Evolutionary conservation across 352 stramenopile species (phyloP), one percentile per base, ranked within the genome.

Genomic region (Globisporangium viniferum): DNA sequence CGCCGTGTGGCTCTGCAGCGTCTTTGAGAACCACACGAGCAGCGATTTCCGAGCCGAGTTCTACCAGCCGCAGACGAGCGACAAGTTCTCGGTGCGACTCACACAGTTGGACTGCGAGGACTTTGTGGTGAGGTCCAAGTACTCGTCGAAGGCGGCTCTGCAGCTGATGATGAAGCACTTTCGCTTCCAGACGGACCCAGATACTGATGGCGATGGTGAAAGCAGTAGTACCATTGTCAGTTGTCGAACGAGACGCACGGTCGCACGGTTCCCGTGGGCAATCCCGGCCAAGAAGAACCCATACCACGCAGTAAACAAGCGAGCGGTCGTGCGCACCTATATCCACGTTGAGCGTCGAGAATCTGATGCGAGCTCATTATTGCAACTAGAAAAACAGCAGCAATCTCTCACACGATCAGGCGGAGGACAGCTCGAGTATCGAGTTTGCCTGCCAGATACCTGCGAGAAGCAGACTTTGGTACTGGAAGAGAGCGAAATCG

Each of bases 281-380:
- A 63, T 93, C 22, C 81, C 67, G 15, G 74, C 85, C 22, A 48
- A 71, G 0, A 44, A 71, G 20, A 76, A 74, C 22, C 70, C 71
- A 4, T 73, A 89, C 10, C 84, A 92, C 15, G 14, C 31, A 0
- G 44, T 93, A 3, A 66, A 76, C 8, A 78, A 77, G 33, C 72
- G 76, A 4, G 59, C 73, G 7, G 70, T 89, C 5, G 41, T 83
- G 9, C 80, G 82, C 0, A 63, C 55, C 29, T 90, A 90, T 58
- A 64, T 91, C 7, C 84, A 93, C 68, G 81, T 84, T 8, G 86
- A 93, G 48, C 72, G 81, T 0, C 69, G 72, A 10, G 64, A 70
- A 9, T 29, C 60, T 7, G 49, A 48, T 15, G 56, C 9, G 6
- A n/a, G 5, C 5, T 51, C 44, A 51, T 20, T 39, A 51, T 8